A percentile compares a stretch with the other conserved stretches of the same genome.
phyloP scores from a whole-genome alignment of 441 rosid species.

The Croton setiger region DNA sequence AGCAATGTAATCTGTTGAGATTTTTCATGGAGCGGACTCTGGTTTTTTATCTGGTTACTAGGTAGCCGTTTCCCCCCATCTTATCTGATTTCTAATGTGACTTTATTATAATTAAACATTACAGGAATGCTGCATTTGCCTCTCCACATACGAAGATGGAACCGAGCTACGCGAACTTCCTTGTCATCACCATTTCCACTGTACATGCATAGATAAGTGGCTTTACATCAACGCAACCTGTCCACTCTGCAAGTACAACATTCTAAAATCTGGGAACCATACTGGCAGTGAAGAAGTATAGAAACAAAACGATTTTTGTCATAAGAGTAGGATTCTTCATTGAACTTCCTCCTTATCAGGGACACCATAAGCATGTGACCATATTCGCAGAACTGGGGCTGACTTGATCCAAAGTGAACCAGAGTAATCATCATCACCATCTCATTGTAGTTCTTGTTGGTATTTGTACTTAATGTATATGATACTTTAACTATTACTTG shows the following conservation, averaged over 20 bases:
- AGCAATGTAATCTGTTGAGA: background rate
- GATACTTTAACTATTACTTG: background rate
- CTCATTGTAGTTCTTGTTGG: background rate
- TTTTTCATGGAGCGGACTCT: background rate
- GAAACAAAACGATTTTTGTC: background rate
- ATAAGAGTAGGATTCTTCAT: background rate
- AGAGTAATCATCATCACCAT: background rate
- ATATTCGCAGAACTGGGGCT: background rate
- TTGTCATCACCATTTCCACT: conserved; percentile 88
- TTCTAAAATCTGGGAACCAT: conserved; percentile 56
- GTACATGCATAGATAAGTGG: conserved; percentile 92
- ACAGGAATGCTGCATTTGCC: conserved; percentile 98
- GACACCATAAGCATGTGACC: background rate
- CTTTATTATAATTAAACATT: conserved; percentile 5
- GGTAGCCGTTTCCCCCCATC: too few relatives aligned
- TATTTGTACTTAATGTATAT: background rate
- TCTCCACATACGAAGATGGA: conserved; percentile 80
- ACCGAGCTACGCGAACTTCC: conserved; percentile 86
- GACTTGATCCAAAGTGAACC: too few relatives aligned
- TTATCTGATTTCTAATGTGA: background rate
- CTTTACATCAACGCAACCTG: conserved; percentile 84
- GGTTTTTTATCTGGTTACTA: background rate
- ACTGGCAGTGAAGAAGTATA: conserved; percentile 53
- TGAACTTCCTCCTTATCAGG: background rate
- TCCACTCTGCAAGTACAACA: conserved; percentile 90